Base-by-base conservation (phyloP, 1,139 yeast genomes). In the Debaryomyces sp. region DNA sequence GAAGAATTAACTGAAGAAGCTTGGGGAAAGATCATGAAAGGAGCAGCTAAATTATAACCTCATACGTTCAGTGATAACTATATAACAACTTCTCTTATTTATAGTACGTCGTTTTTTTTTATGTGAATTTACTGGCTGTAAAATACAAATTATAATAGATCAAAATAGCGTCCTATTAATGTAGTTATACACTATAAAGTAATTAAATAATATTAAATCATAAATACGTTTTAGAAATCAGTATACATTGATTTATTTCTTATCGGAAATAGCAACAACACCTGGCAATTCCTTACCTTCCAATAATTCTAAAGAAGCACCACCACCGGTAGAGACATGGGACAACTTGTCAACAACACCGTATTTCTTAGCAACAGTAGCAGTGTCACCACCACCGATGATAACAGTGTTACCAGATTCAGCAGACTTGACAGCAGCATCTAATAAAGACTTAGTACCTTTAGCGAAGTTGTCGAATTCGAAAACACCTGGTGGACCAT, bases 311-410 rank as follows among this genome's bases (percentile, higher is more conserved):
- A 92, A 84, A 54, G 97, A 91, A 59, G 98, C 98, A 83, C 98
- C 98, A 77, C 98, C 98, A 77, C 98, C 98, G 56, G 98, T 92
- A 59, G 97, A 91, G 58, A 92, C 97, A 76, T 92, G 98, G 49
- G 97, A 89, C 67, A 92, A 84, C 81, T 91, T 89, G 70, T 89
- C 96, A 64, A 89, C 94, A 58, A 85, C 96, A 68, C 96, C 97
- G 74, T 78, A 92, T 81, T 92, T 92, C 89, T 91, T 91, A 65
- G 97, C 97, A 59, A 91, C 98, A 60, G 98, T 92, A 60, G 98
- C 98, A 65, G 98, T 92, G 77, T 92, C 98, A 82, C 98, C 98
- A 84, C 98, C 98, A 73, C 98, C 98, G 64, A 92, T 87, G 74
- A 94, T 94, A 57, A 91, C 97, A 60, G 96, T 89, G 80, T 90